Percentiles rank a stretch among this genome's conserved stretches.
Evolutionary conservation across 1,139 yeast species (phyloP).

Genomic region (Lodderomyces theae): DNA sequence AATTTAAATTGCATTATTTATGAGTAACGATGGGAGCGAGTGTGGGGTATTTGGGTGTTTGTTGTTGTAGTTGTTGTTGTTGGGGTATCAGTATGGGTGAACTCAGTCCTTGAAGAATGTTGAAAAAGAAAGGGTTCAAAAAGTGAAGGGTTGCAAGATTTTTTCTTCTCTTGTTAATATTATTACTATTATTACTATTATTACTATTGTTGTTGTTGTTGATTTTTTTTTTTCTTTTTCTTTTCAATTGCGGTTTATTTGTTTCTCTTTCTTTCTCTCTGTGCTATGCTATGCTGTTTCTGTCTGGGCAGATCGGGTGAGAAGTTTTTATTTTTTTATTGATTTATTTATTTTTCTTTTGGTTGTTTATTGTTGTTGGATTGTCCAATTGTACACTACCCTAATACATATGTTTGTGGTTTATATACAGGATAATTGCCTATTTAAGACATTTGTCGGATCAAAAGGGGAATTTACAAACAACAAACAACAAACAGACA

Average conservation of each 20-base stretch:
- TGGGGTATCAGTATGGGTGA: constrained; percentile 2
- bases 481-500: neutral
- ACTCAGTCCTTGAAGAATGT: no score
- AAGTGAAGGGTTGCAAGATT: neutral
- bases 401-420: neutral
- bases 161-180: no score
- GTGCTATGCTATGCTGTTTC: neutral
- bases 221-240: neutral
- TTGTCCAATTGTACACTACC: constrained; percentile 1
- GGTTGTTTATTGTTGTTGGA: neutral
- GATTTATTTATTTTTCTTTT: neutral
- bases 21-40: no score
- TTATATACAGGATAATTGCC: neutral
- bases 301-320: no score
- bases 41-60: neutral
- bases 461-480: neutral
- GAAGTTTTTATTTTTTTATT: no score
- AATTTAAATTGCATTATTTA: constrained; percentile 37
- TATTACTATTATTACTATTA: no score
- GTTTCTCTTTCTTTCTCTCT: neutral
- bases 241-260: no score
- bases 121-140: neutral
- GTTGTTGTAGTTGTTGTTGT: neutral
- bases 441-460: constrained; percentile 1
- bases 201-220: no score